These are phyloP conservation scores for Tricholoma furcatifolium DNA, from an alignment of 768 basidiomycete genomes.

Conservation along the genomic window DNA sequence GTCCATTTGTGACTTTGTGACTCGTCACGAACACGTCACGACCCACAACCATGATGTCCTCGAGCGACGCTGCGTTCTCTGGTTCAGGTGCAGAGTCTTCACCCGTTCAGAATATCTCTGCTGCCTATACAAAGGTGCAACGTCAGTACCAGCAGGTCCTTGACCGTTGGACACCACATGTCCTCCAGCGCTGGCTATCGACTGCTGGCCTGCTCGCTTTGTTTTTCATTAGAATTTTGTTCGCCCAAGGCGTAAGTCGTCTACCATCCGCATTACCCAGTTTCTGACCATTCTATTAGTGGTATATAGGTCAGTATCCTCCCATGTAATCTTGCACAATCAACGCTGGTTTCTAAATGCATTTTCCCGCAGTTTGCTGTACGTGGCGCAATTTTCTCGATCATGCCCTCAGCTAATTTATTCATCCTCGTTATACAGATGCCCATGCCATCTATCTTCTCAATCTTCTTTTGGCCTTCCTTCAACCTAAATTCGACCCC, in stretches of 20 bases:
- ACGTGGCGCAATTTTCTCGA: constrained; percentile 28
- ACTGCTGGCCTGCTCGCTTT: constrained; percentile 68
- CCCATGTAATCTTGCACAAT: neutral
- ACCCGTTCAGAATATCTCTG: constrained; percentile 47
- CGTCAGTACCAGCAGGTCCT: constrained; percentile 84
- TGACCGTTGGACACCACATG: constrained; percentile 92
- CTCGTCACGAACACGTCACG: constrained; percentile 18
- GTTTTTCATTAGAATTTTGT: constrained; percentile 83
- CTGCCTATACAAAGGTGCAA: constrained; percentile 51
- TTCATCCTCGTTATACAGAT: constrained; percentile 41
- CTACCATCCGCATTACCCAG: neutral
- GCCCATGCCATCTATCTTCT: constrained; percentile 94
- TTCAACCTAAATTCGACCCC: constrained; percentile 98
- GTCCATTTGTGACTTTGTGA: constrained; percentile 17
- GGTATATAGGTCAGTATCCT: constrained; percentile 82
- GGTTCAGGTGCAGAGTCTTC: constrained; percentile 43
- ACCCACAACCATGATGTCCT: constrained; percentile 46
- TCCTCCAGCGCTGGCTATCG: constrained; percentile 85
- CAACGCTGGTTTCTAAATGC: constrained; percentile 1
- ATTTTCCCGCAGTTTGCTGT: constrained; percentile 60
- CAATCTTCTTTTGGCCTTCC: constrained; percentile 94
- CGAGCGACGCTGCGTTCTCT: constrained; percentile 29
- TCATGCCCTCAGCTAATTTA: constrained; percentile 10
- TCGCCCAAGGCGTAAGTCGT: constrained; percentile 82
- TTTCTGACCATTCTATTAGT: constrained; percentile 42